These are phyloP conservation scores for Zangia roseola DNA, from an alignment of 768 basidiomycete genomes.

Conservation along the genomic window DNA sequence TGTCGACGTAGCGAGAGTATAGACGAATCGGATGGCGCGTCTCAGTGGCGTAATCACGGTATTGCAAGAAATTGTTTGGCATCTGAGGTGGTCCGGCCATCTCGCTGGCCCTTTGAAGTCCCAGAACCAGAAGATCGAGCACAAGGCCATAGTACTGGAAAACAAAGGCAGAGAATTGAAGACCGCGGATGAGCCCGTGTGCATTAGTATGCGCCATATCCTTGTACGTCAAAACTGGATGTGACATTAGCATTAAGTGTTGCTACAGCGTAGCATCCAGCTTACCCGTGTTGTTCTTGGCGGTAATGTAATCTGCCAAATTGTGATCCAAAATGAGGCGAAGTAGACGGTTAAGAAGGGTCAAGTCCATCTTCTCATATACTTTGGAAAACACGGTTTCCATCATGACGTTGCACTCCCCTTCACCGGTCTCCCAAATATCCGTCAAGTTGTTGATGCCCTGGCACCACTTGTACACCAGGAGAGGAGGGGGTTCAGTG, in stretches of 20 bases:
- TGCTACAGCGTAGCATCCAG: background rate
- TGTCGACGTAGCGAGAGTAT: constrained; percentile 96
- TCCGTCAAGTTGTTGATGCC: constrained; percentile 99
- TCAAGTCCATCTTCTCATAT: constrained; percentile 98
- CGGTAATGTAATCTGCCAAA: constrained; percentile 97
- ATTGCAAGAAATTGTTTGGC: constrained; percentile 99
- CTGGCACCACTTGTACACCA: constrained; percentile 99
- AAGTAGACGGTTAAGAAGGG: constrained; percentile 90
- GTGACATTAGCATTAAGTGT: constrained; percentile 3
- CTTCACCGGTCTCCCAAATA: constrained; percentile 97
- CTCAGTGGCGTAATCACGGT: constrained; percentile 91
- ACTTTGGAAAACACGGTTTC: constrained; percentile 97
- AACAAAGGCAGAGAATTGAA: constrained; percentile 98
- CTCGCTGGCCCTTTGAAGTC: constrained; percentile 96
- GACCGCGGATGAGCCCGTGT: constrained; percentile 93
- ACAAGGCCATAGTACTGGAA: constrained; percentile 99
- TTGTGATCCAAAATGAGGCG: constrained; percentile 98
- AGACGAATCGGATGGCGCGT: constrained; percentile 96
- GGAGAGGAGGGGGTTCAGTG: constrained; percentile 92
- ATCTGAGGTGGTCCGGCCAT: constrained; percentile 98
- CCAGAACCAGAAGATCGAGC: constrained; percentile 91
- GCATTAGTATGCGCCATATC: constrained; percentile 99
- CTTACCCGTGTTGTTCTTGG: constrained; percentile 92
- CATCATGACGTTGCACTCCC: constrained; percentile 98
- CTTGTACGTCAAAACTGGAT: constrained; percentile 80